These are phyloP conservation scores for Pouteria campechiana DNA, from an alignment of 179 eudicot genomes.

Conservation along the genomic window DNA sequence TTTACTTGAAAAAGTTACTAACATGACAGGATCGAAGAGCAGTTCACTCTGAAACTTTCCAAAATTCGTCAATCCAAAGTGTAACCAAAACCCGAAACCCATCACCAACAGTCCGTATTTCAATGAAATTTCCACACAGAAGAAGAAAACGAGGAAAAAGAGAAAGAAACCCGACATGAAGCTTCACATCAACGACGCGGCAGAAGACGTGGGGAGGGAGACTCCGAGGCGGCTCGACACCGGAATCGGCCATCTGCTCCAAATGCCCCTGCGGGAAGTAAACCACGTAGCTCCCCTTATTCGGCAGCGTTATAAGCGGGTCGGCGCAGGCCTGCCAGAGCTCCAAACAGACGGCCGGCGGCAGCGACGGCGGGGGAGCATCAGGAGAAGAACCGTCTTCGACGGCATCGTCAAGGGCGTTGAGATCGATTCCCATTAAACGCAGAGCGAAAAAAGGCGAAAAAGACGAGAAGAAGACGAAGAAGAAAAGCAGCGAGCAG, in stretches of 20 bases:
- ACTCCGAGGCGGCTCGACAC: conserved; percentile 28
- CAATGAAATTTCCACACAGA: conserved; percentile 27
- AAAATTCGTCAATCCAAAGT: neutral
- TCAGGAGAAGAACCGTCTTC: conserved; percentile 4
- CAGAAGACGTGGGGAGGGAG: conserved; percentile 76
- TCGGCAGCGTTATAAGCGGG: conserved; percentile 56
- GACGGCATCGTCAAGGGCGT: too few species aligned
- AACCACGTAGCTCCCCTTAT: conserved; percentile 68
- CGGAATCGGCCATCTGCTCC: conserved; percentile 49
- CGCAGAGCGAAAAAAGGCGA: too few species aligned
- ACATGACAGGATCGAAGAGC: too few species aligned
- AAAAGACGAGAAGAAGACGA: too few species aligned
- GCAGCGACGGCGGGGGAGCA: conserved; percentile 11
- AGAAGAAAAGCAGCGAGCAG: too few species aligned
- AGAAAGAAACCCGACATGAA: neutral
- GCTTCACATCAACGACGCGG: conserved; percentile 42
- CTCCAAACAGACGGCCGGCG: conserved; percentile 43
- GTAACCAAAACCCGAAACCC: neutral
- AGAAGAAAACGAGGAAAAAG: neutral
- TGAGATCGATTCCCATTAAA: too few species aligned
- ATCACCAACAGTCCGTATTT: conserved; percentile 38
- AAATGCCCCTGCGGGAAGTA: conserved; percentile 92
- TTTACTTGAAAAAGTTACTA: neutral
- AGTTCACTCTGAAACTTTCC: too few species aligned
- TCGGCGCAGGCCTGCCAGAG: conserved; percentile 99